Base-by-base conservation (phyloP, 1,284 basidiomycete species). In the Ustilago bromivora region DNA sequence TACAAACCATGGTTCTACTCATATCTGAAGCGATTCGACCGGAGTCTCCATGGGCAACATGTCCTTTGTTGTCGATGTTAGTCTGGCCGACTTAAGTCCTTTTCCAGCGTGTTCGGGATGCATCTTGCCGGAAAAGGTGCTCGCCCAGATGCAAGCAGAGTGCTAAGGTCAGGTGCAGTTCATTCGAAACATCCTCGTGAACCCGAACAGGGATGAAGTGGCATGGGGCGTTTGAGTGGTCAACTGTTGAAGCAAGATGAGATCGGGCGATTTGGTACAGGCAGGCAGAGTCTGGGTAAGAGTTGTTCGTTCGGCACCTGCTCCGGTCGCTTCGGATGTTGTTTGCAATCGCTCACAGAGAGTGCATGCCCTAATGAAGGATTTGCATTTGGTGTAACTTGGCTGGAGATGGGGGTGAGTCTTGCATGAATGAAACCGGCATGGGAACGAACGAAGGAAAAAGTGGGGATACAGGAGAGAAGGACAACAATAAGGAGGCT, bases 1-100 rank as follows among this genome's bases (percentile, higher is more conserved):
- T 51, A 52, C 35, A 60, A 32, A 35, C 35, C 47, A 23, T 60
- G 58, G 9, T 60, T 60, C 58, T 40, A 51, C 46, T 59, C 43
- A 23, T 23, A 23, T 23, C 23, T 23, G 23, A 23, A 23, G 23
- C 23, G 23, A n/a, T 46, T 19, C 43, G 17, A 46, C 43, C 43
- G 43, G 43, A 19, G 10, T 19, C 17, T 19, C n/a, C 43, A 46
- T 46, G 9, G 43, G 43, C 43, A 46, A 46, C 43, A 6, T 19
- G n/a, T 19, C 4, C n/a, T 46, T 46, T 46, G 43, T 19, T 6
- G 4, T 19, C 17, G 4, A 46, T 13, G 43, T 19, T 46, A 19
- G 6, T 19, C 19, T 46, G 43, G 5, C 13, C 7, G 7, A 46
- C 17, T 46, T 4, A 6, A 51, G 4, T 28, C 31, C 47, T n/a